Evolutionary conservation across 2,329 filamentous ascomycete genomes (phyloP).

Genomic region (Hypoxylon sp.): DNA sequence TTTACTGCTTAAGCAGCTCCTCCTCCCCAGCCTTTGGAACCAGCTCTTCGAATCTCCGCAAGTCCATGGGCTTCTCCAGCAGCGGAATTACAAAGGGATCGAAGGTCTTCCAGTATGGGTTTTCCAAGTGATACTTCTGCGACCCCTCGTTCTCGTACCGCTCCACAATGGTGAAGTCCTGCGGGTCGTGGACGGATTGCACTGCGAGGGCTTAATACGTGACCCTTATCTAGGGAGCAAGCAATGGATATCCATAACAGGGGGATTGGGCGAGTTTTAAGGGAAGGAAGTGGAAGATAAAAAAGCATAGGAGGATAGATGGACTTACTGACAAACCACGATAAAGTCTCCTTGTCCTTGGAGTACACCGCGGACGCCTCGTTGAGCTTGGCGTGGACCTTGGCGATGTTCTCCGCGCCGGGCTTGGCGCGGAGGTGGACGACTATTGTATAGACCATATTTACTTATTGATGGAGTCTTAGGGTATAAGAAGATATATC

Average conservation of each 20-base stretch:
- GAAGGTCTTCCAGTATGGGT: slow-evolving; percentile 83
- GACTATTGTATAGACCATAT: slow-evolving; percentile 78
- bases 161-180: slow-evolving; percentile 83
- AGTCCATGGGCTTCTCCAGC: slow-evolving; percentile 77
- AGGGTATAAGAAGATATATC: not conserved
- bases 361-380: slow-evolving; percentile 82
- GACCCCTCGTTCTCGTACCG: slow-evolving; percentile 76
- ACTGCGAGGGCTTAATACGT: slow-evolving; percentile 52
- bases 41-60: slow-evolving; percentile 77
- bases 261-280: not conserved
- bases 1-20: slow-evolving; percentile 44
- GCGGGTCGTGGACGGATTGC: slow-evolving; percentile 78
- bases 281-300: not conserved
- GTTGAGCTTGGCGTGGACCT: slow-evolving; percentile 79
- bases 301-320: not conserved
- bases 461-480: too few species aligned
- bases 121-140: slow-evolving; percentile 75
- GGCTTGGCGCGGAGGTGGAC: slow-evolving; percentile 80
- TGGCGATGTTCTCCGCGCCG: slow-evolving; percentile 73
- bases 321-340: slow-evolving; percentile 75
- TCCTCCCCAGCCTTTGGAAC: slow-evolving; percentile 58
- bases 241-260: not conserved
- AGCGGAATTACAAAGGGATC: slow-evolving; percentile 80
- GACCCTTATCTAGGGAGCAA: not conserved
- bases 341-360: slow-evolving; percentile 78